Conservation (phyloP, 1,139 yeast species). For the Debaryomycetaceae sp. region DNA sequence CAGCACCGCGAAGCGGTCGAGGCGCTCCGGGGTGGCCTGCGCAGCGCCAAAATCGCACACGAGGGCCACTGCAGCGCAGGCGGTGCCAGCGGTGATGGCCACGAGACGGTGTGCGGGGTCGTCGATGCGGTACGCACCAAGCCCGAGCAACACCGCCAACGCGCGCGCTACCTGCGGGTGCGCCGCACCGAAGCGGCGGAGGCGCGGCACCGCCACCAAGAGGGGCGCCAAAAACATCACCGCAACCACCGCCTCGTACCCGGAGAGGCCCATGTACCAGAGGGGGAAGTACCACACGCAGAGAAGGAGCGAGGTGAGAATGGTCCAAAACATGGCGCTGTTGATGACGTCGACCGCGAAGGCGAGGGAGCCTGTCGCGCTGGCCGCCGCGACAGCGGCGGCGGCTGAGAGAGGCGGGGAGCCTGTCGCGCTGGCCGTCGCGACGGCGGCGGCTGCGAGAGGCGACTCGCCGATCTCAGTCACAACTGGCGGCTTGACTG, state of each 20-base stretch:
- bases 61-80: conserved; percentile 58
- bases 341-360: conserved; percentile 48
- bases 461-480: background rate
- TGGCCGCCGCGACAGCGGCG: conserved; percentile 4
- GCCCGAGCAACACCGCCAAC: conserved; percentile 60
- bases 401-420: conserved; percentile 6
- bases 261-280: conserved; percentile 97
- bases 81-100: conserved; percentile 62
- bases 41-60: conserved; percentile 51
- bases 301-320: conserved; percentile 71
- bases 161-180: conserved; percentile 48
- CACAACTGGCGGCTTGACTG: conserved; percentile 7
- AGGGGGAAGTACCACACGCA: conserved; percentile 96
- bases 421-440: conserved; percentile 5
- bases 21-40: conserved; percentile 36
- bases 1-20: conserved; percentile 54
- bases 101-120: conserved; percentile 69
- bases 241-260: conserved; percentile 72
- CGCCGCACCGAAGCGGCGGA: conserved; percentile 35
- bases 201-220: conserved; percentile 49
- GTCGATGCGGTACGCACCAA: conserved; percentile 67
- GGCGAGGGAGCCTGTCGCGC: conserved; percentile 29
- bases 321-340: conserved; percentile 80
- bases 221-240: conserved; percentile 56
- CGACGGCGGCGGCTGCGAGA: conserved; percentile 1